Base-by-base conservation (phyloP, 2,329 filamentous ascomycete species). In the Neonectria sp. region DNA sequence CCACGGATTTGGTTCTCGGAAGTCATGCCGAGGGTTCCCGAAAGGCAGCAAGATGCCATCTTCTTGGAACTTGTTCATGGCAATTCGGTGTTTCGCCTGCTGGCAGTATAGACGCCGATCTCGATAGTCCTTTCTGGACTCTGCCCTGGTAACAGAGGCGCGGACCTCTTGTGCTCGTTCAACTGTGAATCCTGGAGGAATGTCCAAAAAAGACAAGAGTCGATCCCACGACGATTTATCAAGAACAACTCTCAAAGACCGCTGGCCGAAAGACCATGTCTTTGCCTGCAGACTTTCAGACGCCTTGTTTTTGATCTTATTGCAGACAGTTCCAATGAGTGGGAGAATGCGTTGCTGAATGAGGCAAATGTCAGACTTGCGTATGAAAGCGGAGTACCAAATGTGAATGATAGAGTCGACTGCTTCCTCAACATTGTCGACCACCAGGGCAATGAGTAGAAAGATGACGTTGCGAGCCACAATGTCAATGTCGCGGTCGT, bases 11-110 rank as follows among this genome's bases (percentile, higher is more conserved):
- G 58, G 64, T 2, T 43, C 11, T 24, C 12, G 13, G 3, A 60
- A 65, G 4, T 53, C 48, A 31, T 8, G 45, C 3, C 64, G 48
- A 0, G 12, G 12, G 5, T 17, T 21, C 8, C 68, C 64, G 25
- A 68, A 71, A 3, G 67, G 67, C 1, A 68, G 58, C 1, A 71
- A 4, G n/a, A 70, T 37, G 3, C 68, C 68, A 43, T 70, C 67
- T 48, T 63, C 12, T 0, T 37, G 27, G 15, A 55, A 70, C 3
- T 17, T 21, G 2, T 57, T n/a, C 12, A 13, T 40, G 0, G 46
- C 56, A 27, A 69, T 7, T 2, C 63, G 67, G 15, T 56, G 60
- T 1, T 49, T 15, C 6, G 55, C 24, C 6, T 53, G 2, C 0
- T 55, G n/a, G 12, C 61, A 43, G 3, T 60, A 29, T 3, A 40